These are phyloP conservation scores for Striga hermonthica DNA, from an alignment of 305 asterid genomes.

Conservation along the genomic window DNA sequence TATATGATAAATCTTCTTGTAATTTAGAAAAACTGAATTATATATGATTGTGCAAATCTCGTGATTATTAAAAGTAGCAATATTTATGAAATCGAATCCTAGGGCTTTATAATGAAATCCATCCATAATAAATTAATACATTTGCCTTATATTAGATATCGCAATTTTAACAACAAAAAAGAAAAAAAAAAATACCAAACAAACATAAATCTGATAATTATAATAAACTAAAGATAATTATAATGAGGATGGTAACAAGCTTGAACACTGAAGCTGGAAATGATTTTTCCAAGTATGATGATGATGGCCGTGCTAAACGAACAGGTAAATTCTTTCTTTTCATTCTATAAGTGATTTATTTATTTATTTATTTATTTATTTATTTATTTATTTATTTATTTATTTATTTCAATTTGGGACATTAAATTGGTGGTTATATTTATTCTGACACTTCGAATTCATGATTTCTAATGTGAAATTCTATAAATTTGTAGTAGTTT, in stretches of 20 bases:
- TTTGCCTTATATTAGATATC: not conserved
- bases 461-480: too few species aligned
- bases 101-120: not conserved
- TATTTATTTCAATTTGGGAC: too few species aligned
- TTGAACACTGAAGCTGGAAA: not conserved
- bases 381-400: too few species aligned
- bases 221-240: not conserved
- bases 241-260: not conserved
- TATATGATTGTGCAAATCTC: not conserved
- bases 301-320: conserved; percentile 56
- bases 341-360: too few species aligned
- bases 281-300: conserved; percentile 40
- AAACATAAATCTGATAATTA: not conserved
- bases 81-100: not conserved
- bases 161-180: not conserved
- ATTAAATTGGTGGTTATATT: too few species aligned
- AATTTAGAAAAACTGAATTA: not conserved
- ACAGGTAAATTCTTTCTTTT: conserved; percentile 36
- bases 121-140: conserved; percentile 15
- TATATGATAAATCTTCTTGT: not conserved
- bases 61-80: not conserved
- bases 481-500: too few species aligned
- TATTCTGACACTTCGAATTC: too few species aligned
- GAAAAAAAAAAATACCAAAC: not conserved
- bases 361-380: too few species aligned